phyloP scores from a whole-genome alignment of 208 protist species.

The Leishmania amazonensis region DNA sequence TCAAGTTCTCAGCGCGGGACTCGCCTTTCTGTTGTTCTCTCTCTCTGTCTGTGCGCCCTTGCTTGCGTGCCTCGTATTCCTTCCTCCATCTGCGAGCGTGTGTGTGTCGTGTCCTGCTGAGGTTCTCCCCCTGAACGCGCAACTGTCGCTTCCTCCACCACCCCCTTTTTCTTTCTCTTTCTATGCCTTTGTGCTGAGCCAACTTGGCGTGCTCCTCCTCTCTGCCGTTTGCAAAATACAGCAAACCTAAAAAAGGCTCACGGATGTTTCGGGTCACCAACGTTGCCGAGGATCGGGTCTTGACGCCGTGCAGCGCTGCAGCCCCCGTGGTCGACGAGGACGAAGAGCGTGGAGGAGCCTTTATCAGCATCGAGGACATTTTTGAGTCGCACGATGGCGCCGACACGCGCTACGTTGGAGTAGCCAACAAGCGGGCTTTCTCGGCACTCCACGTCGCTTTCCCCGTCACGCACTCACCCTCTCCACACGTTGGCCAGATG shows the following conservation, averaged over 20 bases:
- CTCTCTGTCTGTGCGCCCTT: background rate
- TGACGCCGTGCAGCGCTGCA: background rate
- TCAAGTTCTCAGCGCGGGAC: background rate
- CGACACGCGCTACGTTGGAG: conserved; percentile 27
- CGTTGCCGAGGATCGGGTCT: background rate
- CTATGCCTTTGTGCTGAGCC: background rate
- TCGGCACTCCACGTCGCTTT: conserved; percentile 10
- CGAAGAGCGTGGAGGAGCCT: background rate
- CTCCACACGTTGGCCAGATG: background rate
- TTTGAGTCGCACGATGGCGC: conserved; percentile 6
- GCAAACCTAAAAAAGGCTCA: background rate
- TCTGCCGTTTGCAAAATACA: background rate
- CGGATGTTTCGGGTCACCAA: conserved; percentile 1
- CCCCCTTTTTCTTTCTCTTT: conserved; percentile 1
- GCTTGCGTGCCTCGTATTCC: background rate
- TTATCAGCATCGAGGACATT: background rate
- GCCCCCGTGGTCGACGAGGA: conserved; percentile 1
- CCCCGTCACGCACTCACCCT: background rate
- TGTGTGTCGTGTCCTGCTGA: background rate
- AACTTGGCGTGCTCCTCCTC: background rate
- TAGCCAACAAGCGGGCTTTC: conserved; percentile 26
- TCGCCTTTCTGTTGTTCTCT: background rate
- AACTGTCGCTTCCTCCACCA: background rate
- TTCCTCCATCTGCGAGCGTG: background rate
- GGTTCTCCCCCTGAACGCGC: background rate